phyloP scores from a whole-genome alignment of 1,284 basidiomycete genomes.

The Apiotrichum sp. region DNA sequence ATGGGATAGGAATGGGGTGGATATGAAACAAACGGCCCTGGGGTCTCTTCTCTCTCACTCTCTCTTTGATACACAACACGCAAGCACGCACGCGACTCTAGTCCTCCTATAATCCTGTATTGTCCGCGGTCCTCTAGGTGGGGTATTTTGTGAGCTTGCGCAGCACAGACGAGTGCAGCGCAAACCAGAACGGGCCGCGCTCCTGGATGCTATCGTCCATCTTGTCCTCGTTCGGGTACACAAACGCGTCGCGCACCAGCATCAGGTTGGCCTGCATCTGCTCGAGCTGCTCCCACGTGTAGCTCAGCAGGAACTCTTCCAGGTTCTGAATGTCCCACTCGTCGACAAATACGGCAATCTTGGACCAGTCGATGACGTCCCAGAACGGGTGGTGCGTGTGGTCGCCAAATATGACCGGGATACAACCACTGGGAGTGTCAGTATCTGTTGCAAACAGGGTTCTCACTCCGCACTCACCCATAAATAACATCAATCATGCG shows the following conservation, averaged over 20 bases:
- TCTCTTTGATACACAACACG: too few species aligned
- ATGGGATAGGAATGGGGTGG: too few species aligned
- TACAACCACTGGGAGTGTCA: slow-evolving; percentile 32
- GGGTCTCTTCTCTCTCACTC: too few species aligned
- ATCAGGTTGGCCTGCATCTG: slow-evolving; percentile 42
- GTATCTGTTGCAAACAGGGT: too few species aligned
- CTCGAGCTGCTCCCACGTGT: slow-evolving; percentile 29
- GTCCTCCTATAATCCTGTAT: not conserved
- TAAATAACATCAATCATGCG: slow-evolving; percentile 43
- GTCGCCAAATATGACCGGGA: slow-evolving; percentile 45
- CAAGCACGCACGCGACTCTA: too few species aligned
- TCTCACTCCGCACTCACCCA: slow-evolving; percentile 8
- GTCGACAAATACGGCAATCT: slow-evolving; percentile 38
- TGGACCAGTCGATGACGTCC: slow-evolving; percentile 44
- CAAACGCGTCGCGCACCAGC: slow-evolving; percentile 43
- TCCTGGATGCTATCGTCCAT: slow-evolving; percentile 15
- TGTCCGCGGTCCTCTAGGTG: too few species aligned
- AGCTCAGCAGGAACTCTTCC: slow-evolving; percentile 35
- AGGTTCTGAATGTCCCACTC: slow-evolving; percentile 36
- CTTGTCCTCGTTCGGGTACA: slow-evolving; percentile 34
- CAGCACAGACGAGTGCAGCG: too few species aligned
- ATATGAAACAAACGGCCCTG: too few species aligned
- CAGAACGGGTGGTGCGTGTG: slow-evolving; percentile 41
- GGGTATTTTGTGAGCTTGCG: too few species aligned
- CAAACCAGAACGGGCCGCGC: too few species aligned